These are phyloP conservation scores for Tetraselmis chui DNA, from an alignment of 139 green algal species.

Conservation along the genomic window DNA sequence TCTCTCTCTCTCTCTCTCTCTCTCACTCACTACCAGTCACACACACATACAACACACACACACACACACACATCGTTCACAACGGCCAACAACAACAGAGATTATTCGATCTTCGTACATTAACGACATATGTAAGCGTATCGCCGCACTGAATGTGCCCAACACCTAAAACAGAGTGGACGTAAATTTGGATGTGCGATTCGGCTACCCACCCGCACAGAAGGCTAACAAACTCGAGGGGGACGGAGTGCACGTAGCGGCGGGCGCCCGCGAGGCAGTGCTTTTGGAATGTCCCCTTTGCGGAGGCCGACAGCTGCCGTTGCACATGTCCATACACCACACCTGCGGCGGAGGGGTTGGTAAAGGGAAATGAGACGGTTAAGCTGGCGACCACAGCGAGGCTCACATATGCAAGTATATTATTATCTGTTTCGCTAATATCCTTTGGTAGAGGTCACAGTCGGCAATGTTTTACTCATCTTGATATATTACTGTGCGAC, in stretches of 20 bases:
- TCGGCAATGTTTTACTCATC: too few relatives aligned
- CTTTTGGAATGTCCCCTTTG: constrained; percentile 12
- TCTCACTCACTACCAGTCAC: too few relatives aligned
- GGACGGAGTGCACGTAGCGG: constrained; percentile 36
- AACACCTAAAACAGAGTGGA: not conserved
- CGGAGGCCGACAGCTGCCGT: not conserved
- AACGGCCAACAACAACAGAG: not conserved
- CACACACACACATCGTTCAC: not conserved
- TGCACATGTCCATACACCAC: not conserved
- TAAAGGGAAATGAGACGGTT: too few relatives aligned
- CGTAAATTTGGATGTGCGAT: not conserved
- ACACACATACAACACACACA: not conserved
- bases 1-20: too few relatives aligned
- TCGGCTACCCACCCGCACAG: constrained; percentile 21
- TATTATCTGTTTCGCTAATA: too few relatives aligned
- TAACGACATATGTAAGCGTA: not conserved
- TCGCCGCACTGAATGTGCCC: not conserved
- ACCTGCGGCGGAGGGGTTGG: not conserved
- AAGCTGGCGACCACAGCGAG: too few relatives aligned
- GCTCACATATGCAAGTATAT: too few relatives aligned
- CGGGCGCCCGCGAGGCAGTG: constrained; percentile 37
- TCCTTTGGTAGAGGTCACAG: too few relatives aligned
- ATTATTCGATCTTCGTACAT: too few relatives aligned
- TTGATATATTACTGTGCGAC: too few relatives aligned
- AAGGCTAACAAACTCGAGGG: constrained; percentile 45